These are phyloP conservation scores for Phoma sp. DNA, from an alignment of 2,329 filamentous ascomycete species.

Conservation along the genomic window DNA sequence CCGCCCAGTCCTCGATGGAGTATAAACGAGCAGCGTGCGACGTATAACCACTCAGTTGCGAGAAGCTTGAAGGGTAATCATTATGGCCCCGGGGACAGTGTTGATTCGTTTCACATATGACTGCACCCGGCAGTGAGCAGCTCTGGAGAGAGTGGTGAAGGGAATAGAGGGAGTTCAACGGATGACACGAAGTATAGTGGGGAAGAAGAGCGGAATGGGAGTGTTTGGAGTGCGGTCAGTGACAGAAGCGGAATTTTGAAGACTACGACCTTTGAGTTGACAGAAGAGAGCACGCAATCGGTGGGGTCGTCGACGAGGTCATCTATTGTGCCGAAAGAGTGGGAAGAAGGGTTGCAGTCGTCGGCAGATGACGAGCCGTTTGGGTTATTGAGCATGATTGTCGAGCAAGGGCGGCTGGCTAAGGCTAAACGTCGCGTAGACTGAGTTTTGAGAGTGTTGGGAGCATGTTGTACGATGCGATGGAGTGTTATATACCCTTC, in stretches of 20 bases:
- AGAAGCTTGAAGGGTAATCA: slow-evolving; percentile 2
- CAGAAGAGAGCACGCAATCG: not conserved
- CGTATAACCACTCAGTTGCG: not conserved
- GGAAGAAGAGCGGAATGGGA: not conserved
- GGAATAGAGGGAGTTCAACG: not conserved
- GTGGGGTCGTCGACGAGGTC: not conserved
- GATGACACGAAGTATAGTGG: slow-evolving; percentile 2
- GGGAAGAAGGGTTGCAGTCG: not conserved
- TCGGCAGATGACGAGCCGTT: not conserved
- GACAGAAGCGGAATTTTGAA: slow-evolving; percentile 6
- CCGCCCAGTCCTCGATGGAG: slow-evolving; percentile 1
- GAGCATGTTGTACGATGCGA: slow-evolving; percentile 47
- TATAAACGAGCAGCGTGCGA: slow-evolving; percentile 1
- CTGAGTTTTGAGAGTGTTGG: not conserved
- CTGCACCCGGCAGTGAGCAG: slow-evolving; percentile 1
- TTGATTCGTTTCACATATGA: slow-evolving; percentile 17
- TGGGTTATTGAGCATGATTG: not conserved
- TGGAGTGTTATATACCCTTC: slow-evolving; percentile 58
- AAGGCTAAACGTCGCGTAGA: not conserved
- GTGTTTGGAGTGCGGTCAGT: not conserved
- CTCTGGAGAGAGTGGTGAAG: not conserved
- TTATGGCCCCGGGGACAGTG: slow-evolving; percentile 2
- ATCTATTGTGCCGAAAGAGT: not conserved
- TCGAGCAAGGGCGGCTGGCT: slow-evolving; percentile 5
- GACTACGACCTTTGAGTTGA: slow-evolving; percentile 10